A percentile compares a stretch with the other conserved stretches of the same genome.
Conservation (phyloP, 2,329 filamentous ascomycete genomes). For the Aspergillus oerlinghausenensis region DNA sequence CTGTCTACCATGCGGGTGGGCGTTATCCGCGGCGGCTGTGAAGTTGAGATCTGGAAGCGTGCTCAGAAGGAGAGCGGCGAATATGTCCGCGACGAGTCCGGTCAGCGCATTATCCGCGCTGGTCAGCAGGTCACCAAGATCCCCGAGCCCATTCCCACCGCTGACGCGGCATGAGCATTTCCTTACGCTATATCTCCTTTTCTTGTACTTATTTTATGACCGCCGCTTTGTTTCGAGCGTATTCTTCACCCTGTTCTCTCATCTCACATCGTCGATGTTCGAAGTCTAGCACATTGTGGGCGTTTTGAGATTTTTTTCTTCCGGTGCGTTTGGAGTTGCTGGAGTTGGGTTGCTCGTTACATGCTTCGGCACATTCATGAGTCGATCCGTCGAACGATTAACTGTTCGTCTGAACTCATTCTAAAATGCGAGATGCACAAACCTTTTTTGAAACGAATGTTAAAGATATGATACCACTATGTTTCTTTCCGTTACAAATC, state of each 20-base stretch:
- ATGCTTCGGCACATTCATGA: not conserved
- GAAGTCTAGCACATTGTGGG: conserved; percentile 21
- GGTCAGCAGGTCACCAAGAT: conserved; percentile 83
- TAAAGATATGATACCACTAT: not conserved
- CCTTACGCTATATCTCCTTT: conserved; percentile 4
- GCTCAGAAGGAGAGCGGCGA: conserved; percentile 73
- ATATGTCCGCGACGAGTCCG: conserved; percentile 73
- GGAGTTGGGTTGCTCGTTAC: conserved; percentile 8
- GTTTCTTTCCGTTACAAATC: not conserved
- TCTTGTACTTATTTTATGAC: conserved; percentile 9
- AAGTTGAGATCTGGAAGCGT: conserved; percentile 91
- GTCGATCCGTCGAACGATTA: not conserved
- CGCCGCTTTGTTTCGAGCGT: not conserved
- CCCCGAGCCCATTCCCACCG: conserved; percentile 71
- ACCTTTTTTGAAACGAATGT: not conserved
- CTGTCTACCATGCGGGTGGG: conserved; percentile 84
- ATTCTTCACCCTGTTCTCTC: conserved; percentile 1
- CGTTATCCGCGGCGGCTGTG: conserved; percentile 79
- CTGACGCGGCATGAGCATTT: conserved; percentile 63
- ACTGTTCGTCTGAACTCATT: not conserved
- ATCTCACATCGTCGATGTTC: conserved; percentile 8
- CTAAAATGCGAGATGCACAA: conserved; percentile 1
- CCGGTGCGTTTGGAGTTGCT: conserved; percentile 7
- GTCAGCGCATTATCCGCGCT: conserved; percentile 78
- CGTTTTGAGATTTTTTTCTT: conserved; percentile 14